Evolutionary conservation across 805 yeast genomes (phyloP), one percentile per base, ranked within the genome.

Genomic region (Wickerhamomyces rabaulensis): DNA sequence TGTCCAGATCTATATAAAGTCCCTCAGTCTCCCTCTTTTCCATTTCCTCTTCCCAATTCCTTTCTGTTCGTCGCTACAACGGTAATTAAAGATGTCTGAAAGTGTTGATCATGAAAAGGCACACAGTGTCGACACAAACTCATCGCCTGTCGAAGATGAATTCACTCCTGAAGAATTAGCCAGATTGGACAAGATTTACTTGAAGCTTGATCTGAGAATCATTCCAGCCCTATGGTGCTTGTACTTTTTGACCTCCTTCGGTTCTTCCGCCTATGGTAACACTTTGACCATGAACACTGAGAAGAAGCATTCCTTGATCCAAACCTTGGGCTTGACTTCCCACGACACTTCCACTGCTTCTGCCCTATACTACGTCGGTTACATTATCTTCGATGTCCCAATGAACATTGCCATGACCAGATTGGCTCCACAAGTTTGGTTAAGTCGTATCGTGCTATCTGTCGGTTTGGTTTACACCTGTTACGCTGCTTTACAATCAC

Each of bases 381-480:
- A 78, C 62, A 87, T 88, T 53, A 69, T 88, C 38, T 88, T 88
- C 60, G 96, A 88, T 64, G 81, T 88, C 31, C 96, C 96, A 29
- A 87, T 87, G 91, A 88, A 88, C 64, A 71, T 88, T 55, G 67
- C 79, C 43, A 87, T 88, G 95, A 87, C 95, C n/a, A 71, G 73
- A 46, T 75, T 87, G 9, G 82, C 90, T 21, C 95, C 96, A 2
- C 94, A 88, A 56, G 76, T 84, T 1, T 88, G 96, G 96, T 68
- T 88, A 51, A 72, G 87, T 9, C 78, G 96, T 63, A 87, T 85
- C 54, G 83, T 86, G 31, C 69, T 85, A 37, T 72, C 87, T 23
- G 87, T 88, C 39, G 96, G 96, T 9, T 55, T 87, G 39, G 89
- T 86, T 1, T 87, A 85, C 58, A 62, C 86, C 1, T 89, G 95